Conservation (phyloP, 345 rosid genomes). For the Combretum micranthum region DNA sequence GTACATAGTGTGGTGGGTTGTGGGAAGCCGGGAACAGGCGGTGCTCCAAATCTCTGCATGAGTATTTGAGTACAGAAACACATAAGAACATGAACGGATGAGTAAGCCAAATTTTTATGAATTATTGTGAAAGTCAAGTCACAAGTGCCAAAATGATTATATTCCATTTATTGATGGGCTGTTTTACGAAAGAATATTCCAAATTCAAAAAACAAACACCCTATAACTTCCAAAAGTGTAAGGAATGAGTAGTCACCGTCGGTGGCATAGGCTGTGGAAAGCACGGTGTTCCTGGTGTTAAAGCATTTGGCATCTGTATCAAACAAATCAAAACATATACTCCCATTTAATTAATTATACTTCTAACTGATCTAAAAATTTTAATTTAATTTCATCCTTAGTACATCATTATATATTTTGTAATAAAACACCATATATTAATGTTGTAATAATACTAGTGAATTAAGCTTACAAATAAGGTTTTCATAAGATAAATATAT, state of each 20-base stretch:
- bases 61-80: neutral
- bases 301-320: conserved; percentile 29
- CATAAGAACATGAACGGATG: too few species aligned
- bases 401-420: too few species aligned
- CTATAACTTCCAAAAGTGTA: neutral
- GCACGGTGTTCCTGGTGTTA: conserved; percentile 50
- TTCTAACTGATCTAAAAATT: neutral
- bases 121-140: too few species aligned
- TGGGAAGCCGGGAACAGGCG: conserved; percentile 53
- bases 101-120: too few species aligned
- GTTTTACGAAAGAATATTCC: neutral
- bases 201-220: neutral
- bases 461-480: neutral
- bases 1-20: conserved; percentile 26
- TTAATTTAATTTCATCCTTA: neutral
- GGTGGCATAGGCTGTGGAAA: conserved; percentile 42
- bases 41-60: conserved; percentile 50
- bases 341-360: neutral
- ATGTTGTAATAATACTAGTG: too few species aligned
- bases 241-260: conserved; percentile 34
- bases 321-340: neutral
- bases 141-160: too few species aligned
- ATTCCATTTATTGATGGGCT: neutral
- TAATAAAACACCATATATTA: too few species aligned
- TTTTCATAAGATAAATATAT: neutral